These are phyloP conservation scores for Lasiodiplodia theobromae DNA, from an alignment of 2,329 filamentous ascomycete genomes.

Conservation along the genomic window DNA sequence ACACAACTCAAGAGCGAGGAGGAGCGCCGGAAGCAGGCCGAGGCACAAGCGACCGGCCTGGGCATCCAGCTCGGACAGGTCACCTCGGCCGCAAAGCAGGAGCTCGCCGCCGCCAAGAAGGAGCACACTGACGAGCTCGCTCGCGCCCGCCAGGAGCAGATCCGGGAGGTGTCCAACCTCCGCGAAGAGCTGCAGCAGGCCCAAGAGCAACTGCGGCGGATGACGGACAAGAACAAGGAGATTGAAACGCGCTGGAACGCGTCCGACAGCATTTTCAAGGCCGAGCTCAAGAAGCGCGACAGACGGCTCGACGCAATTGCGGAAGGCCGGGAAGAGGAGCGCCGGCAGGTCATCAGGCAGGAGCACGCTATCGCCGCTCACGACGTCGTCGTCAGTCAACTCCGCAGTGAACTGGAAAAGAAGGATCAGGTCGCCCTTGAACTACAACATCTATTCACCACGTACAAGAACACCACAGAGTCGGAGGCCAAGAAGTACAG, in stretches of 20 bases:
- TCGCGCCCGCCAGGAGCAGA: slow-evolving; percentile 7
- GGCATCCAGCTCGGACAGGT: slow-evolving; percentile 27
- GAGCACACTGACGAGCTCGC: slow-evolving; percentile 24
- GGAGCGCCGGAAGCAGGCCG: slow-evolving; percentile 26
- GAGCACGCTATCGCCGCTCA: slow-evolving; percentile 20
- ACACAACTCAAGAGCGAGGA: slow-evolving; percentile 27
- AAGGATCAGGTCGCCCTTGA: slow-evolving; percentile 14
- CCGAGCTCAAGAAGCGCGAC: slow-evolving; percentile 22
- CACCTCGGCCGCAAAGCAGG: slow-evolving; percentile 14
- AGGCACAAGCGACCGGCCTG: slow-evolving; percentile 26
- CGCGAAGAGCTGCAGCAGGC: slow-evolving; percentile 25
- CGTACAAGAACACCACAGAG: slow-evolving; percentile 18
- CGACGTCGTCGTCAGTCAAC: slow-evolving; percentile 26
- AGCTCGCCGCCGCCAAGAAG: slow-evolving; percentile 22
- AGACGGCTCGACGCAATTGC: slow-evolving; percentile 13
- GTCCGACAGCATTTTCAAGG: slow-evolving; percentile 19
- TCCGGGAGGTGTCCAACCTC: slow-evolving; percentile 15
- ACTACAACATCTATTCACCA: slow-evolving; percentile 7
- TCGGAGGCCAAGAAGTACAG: slow-evolving; percentile 16
- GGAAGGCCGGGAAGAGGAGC: slow-evolving; percentile 11
- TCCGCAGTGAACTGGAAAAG: slow-evolving; percentile 24
- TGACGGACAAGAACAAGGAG: slow-evolving; percentile 27
- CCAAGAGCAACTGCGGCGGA: slow-evolving; percentile 17
- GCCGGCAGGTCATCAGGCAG: slow-evolving; percentile 4
- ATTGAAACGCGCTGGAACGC: slow-evolving; percentile 26